These are phyloP conservation scores for Pueraria montana DNA, from an alignment of 306 rosid genomes.

Conservation along the genomic window DNA sequence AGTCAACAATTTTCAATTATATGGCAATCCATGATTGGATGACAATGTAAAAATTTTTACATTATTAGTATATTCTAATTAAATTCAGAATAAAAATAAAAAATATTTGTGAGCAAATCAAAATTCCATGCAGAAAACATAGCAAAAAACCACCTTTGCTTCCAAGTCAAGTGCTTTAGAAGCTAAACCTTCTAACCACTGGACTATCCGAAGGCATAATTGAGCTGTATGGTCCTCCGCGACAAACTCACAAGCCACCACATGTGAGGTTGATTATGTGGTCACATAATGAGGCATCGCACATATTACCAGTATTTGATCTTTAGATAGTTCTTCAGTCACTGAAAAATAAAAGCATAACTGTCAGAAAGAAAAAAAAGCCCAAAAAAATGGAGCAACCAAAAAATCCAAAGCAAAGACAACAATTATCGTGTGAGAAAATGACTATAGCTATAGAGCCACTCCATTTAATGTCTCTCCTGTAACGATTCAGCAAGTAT, in stretches of 20 bases:
- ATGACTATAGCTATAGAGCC: constrained; percentile 20
- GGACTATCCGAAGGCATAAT: constrained; percentile 88
- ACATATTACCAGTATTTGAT: constrained; percentile 74
- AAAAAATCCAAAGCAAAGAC: constrained; percentile 40
- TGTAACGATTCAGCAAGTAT: constrained; percentile 13
- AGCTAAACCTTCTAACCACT: constrained; percentile 94
- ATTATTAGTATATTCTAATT: not conserved
- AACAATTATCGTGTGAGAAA: not conserved
- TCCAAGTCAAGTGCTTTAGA: constrained; percentile 94
- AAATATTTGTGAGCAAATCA: constrained; percentile 28
- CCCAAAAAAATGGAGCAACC: not conserved
- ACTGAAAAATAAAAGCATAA: constrained; percentile 53
- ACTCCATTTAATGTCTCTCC: constrained; percentile 19
- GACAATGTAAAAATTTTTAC: not conserved
- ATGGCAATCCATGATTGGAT: not conserved
- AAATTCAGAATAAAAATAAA: not conserved
- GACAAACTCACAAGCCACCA: constrained; percentile 93
- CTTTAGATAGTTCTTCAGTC: constrained; percentile 83
- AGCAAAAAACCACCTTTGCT: constrained; percentile 70
- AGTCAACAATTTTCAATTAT: not conserved
- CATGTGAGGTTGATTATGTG: constrained; percentile 66
- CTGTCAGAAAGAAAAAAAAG: constrained; percentile 41
- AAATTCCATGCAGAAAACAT: constrained; percentile 39
- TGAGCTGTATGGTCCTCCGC: constrained; percentile 84
- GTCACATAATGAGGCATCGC: constrained; percentile 40